Base-by-base conservation (phyloP, 768 basidiomycete genomes). In the Phlebiopsis gigantea region DNA sequence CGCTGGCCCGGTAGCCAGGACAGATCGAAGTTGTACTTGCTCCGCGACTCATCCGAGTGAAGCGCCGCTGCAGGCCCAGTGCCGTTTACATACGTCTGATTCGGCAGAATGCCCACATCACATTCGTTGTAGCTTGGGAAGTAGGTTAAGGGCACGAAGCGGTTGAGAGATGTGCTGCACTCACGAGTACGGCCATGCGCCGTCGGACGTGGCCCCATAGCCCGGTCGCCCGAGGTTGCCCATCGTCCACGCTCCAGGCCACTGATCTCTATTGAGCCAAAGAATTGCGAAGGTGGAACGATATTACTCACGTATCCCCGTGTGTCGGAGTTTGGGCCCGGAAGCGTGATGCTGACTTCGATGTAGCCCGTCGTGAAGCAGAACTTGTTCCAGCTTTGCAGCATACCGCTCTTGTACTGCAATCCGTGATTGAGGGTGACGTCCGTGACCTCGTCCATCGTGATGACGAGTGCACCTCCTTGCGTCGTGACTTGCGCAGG, bases 351-450 rank as follows among this genome's bases (percentile, higher is more conserved):
- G 2, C 74, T 66, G 17, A 87, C 82, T 73, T 93, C 92, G 58
- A 93, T 80, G 70, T 79, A 79, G 4, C 90, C 90, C 25, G 79
- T 80, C 26, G 87, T 83, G 65, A 91, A 92, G 69, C 88, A 93
- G 65, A 93, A 85, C 75, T 93, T 91, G 71, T 93, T 93, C 91
- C 92, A 94, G 41, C 81, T 82, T 72, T 93, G 90, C 3, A 94
- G 73, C 89, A 93, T 91, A 4, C 85, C 90, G 66, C 75, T 83
- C 62, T 81, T 74, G 65, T 85, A 93, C 39, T 73, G 73, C 57
- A 88, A 75, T 5, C 73, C 73, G 66, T 93, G 84, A 62, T 84
- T 78, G 10, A 56, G 50, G 10, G 65, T 59, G 22, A 39, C 46
- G 56, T 64, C 67, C 3, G 53, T 61, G 43, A 73, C 68, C 59